Percentiles rank a stretch among this genome's conserved stretches.
phyloP scores from a whole-genome alignment of 345 rosid species.

The Erodium maritimum region DNA sequence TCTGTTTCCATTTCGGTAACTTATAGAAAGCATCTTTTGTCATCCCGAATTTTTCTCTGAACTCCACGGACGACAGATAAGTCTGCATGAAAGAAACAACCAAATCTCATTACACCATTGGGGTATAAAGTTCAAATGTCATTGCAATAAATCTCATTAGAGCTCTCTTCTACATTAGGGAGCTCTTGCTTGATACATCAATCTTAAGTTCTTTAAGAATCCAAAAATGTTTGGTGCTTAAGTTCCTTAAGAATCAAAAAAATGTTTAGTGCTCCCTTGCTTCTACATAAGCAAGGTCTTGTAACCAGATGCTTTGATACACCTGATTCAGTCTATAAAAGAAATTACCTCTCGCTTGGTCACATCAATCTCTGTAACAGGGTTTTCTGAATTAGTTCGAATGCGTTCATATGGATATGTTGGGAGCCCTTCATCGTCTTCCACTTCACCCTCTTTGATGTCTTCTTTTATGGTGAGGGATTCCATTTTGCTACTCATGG shows the following conservation, averaged over 20 bases:
- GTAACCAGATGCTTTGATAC: too few relatives aligned
- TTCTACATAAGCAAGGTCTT: too few relatives aligned
- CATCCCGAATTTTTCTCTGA: conserved; percentile 92
- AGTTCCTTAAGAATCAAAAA: too few relatives aligned
- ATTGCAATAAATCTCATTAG: too few relatives aligned
- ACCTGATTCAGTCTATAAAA: too few relatives aligned
- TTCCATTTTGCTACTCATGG: conserved; percentile 58
- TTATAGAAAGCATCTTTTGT: conserved; percentile 60
- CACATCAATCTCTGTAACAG: conserved; percentile 69
- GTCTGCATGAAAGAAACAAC: conserved; percentile 38
- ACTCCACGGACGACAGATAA: conserved; percentile 56
- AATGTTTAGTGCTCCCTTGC: too few relatives aligned
- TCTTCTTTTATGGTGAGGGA: conserved; percentile 87
- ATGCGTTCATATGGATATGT: conserved; percentile 74
- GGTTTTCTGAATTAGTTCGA: conserved; percentile 51
- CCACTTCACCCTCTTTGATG: conserved; percentile 77
- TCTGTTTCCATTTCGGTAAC: conserved; percentile 97
- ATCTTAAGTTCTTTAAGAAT: too few relatives aligned
- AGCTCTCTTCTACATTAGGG: too few relatives aligned
- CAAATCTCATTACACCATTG: conserved; percentile 2
- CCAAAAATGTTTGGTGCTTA: too few relatives aligned
- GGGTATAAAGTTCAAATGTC: not conserved
- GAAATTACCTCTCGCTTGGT: conserved; percentile 93
- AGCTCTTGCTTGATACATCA: too few relatives aligned
- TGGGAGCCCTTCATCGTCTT: conserved; percentile 88